phyloP scores from a whole-genome alignment of 805 yeast genomes.

The Candida pini region DNA sequence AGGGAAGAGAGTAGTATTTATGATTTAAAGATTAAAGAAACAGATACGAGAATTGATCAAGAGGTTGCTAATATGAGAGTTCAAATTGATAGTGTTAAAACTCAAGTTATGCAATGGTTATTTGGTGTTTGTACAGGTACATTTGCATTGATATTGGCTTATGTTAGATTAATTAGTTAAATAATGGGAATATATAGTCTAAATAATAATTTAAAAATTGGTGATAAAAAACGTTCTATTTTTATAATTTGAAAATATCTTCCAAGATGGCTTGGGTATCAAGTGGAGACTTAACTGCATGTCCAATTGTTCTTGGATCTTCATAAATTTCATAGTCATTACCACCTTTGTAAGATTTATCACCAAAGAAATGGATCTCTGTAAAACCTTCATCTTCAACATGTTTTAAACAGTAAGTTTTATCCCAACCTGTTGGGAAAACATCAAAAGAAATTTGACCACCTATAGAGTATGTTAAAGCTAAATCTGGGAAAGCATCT shows the following conservation, averaged over 20 bases:
- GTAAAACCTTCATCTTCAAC: constrained; percentile 80
- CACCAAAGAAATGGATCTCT: constrained; percentile 96
- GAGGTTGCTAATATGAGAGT: constrained; percentile 92
- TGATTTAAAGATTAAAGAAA: constrained; percentile 89
- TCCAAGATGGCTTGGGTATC: constrained; percentile 85
- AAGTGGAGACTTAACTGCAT: constrained; percentile 81
- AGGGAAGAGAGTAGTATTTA: constrained; percentile 91
- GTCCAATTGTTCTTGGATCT: constrained; percentile 93
- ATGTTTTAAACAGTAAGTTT: constrained; percentile 95
- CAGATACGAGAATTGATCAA: constrained; percentile 91
- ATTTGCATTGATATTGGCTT: constrained; percentile 88
- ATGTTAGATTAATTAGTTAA: constrained; percentile 58
- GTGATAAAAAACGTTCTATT: neutral
- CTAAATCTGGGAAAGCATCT: constrained; percentile 75
- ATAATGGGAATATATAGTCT: neutral
- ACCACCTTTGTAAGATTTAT: constrained; percentile 95
- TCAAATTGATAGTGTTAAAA: constrained; percentile 91
- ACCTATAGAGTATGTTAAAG: constrained; percentile 94
- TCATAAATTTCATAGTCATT: constrained; percentile 95
- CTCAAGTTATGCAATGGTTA: constrained; percentile 97
- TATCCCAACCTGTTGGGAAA: constrained; percentile 99
- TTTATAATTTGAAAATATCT: constrained; percentile 63
- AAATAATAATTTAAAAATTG: neutral
- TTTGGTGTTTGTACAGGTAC: constrained; percentile 99
- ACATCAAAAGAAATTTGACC: constrained; percentile 99